Conservation (phyloP, 1,284 basidiomycete species). For the Agroathelia rolfsii region DNA sequence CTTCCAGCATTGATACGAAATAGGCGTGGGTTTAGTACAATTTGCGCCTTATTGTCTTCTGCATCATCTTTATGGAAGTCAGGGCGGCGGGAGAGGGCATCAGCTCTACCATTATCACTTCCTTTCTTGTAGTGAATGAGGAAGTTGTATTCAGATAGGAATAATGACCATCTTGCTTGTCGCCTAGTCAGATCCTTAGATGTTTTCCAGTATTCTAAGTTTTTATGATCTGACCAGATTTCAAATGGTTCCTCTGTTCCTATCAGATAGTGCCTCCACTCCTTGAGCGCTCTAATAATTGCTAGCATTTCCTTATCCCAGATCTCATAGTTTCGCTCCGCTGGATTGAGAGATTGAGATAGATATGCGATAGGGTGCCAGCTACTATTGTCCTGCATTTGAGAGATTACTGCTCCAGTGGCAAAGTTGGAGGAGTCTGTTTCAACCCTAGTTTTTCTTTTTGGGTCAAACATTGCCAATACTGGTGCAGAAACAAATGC, state of each 20-base stretch:
- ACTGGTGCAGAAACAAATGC: constrained; percentile 5
- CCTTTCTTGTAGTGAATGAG: constrained; percentile 29
- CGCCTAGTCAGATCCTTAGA: constrained; percentile 24
- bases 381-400: constrained; percentile 1
- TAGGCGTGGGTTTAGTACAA: no score
- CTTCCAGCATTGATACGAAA: no score
- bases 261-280: no score
- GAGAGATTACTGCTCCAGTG: constrained; percentile 1
- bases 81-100: constrained; percentile 28
- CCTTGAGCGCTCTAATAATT: constrained; percentile 21
- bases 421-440: constrained; percentile 5
- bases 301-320: constrained; percentile 22
- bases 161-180: constrained; percentile 31
- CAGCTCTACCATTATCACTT: constrained; percentile 20
- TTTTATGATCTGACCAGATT: constrained; percentile 30
- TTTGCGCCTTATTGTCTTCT: no score
- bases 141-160: constrained; percentile 27
- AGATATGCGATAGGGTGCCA: constrained; percentile 12
- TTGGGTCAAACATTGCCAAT: not conserved
- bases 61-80: no score
- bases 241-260: no score
- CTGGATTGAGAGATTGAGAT: constrained; percentile 8
- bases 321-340: constrained; percentile 14
- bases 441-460: constrained; percentile 3
- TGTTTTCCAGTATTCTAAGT: constrained; percentile 23